A percentile compares a stretch with the other conserved stretches of the same genome.
phyloP scores from a whole-genome alignment of 1,284 basidiomycete genomes.

The Trichosporon faecale region DNA sequence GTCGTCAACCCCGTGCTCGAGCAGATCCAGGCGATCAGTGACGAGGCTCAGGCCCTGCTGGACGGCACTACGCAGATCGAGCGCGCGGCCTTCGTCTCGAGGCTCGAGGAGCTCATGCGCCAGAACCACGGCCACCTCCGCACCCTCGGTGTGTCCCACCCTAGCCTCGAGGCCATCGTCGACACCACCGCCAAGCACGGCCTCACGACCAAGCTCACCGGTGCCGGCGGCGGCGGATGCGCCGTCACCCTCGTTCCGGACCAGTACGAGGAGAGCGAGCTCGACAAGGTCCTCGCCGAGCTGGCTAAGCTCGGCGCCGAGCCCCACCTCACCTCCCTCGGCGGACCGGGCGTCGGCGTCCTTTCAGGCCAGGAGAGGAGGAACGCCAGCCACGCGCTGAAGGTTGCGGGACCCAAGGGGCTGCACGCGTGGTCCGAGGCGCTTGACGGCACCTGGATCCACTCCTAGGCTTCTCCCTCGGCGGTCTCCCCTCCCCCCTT shows the following conservation, averaged over 20 bases:
- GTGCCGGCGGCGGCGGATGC: slow-evolving; percentile 98
- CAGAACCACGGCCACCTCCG: slow-evolving; percentile 87
- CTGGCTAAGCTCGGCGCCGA: slow-evolving; percentile 68
- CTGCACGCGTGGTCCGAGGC: slow-evolving; percentile 15
- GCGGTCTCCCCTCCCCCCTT: neutral
- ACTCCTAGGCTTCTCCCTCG: neutral
- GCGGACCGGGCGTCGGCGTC: slow-evolving; percentile 86
- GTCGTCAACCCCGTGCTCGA: slow-evolving; percentile 69
- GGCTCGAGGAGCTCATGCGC: slow-evolving; percentile 62
- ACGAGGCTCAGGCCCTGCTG: slow-evolving; percentile 72
- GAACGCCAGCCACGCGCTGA: slow-evolving; percentile 10
- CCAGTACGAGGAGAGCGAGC: slow-evolving; percentile 62
- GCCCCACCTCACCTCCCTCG: slow-evolving; percentile 87
- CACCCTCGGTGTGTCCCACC: slow-evolving; percentile 89
- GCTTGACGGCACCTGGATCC: slow-evolving; percentile 22
- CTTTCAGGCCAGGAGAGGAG: slow-evolving; percentile 29
- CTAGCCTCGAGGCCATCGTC: slow-evolving; percentile 78
- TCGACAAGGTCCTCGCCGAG: slow-evolving; percentile 61
- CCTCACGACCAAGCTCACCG: slow-evolving; percentile 93
- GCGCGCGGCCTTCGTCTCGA: slow-evolving; percentile 60
- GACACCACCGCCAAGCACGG: slow-evolving; percentile 64
- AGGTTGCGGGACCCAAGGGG: slow-evolving; percentile 10
- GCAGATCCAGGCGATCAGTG: slow-evolving; percentile 74
- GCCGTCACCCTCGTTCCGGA: slow-evolving; percentile 93
- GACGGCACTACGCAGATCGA: slow-evolving; percentile 58